phyloP scores from a whole-genome alignment of 2,329 filamentous ascomycete genomes.

The Fusarium clavum region DNA sequence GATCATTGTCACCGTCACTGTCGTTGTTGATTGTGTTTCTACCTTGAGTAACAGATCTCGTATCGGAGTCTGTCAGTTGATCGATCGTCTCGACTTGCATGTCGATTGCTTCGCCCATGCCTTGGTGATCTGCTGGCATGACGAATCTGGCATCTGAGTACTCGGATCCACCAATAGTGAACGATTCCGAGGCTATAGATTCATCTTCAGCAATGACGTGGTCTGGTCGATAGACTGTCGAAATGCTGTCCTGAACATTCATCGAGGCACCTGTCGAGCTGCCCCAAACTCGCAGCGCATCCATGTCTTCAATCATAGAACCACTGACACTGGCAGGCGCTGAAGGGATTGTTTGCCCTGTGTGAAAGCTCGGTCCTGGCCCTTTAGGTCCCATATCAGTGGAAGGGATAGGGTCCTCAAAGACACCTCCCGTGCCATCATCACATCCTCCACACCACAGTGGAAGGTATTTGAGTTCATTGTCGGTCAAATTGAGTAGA shows the following conservation, averaged over 20 bases:
- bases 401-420: slow-evolving; percentile 55
- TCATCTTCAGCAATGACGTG: slow-evolving; percentile 51
- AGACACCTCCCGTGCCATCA: slow-evolving; percentile 64
- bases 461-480: slow-evolving; percentile 72
- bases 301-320: slow-evolving; percentile 53
- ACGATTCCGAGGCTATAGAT: slow-evolving; percentile 53
- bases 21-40: slow-evolving; percentile 12
- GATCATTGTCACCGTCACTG: slow-evolving; percentile 30
- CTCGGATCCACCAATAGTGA: slow-evolving; percentile 48
- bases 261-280: slow-evolving; percentile 52
- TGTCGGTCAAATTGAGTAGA: slow-evolving; percentile 63
- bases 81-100: slow-evolving; percentile 42
- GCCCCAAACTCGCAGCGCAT: slow-evolving; percentile 49
- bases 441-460: slow-evolving; percentile 71
- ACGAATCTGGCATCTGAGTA: slow-evolving; percentile 52
- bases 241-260: slow-evolving; percentile 55
- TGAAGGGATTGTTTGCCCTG: slow-evolving; percentile 55
- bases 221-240: slow-evolving; percentile 50
- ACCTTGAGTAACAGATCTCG: slow-evolving; percentile 12
- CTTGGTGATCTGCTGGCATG: slow-evolving; percentile 50
- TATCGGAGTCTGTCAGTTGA: slow-evolving; percentile 38
- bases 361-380: slow-evolving; percentile 61
- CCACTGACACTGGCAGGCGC: slow-evolving; percentile 50
- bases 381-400: slow-evolving; percentile 59
- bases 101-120: slow-evolving; percentile 40